Base-by-base conservation (phyloP, 495 filamentous ascomycete genomes). In the Tuber microsphaerosporum region DNA sequence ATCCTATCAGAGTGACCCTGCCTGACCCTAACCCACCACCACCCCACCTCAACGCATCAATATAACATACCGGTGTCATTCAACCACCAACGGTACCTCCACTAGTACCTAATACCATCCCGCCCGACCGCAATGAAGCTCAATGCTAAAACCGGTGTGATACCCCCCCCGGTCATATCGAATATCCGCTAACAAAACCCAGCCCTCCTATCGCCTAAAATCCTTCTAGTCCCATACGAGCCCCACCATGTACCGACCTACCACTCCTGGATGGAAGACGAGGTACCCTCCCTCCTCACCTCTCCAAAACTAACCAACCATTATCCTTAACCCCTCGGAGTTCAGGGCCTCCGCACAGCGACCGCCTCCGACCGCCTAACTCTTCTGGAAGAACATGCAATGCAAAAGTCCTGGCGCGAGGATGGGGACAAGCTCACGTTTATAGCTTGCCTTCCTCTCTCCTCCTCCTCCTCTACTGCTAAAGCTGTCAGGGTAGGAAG, bases 241-340 rank as follows among this genome's bases (percentile, higher is more conserved):
- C 84, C 85, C 74, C 90, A 89, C 84, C 94, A 97, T 85, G 94
- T 97, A 46, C 87, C 87, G 14, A 90, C 86, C 3, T 97, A 97
- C 79, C 92, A 97, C 78, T 84, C 88, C 81, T 97, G 94, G 94
- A 97, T 97, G 93, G 86, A 94, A 86, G 91, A 95, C 79, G 87
- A 90, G 74, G 93, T 94, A 85, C 73, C 82, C 75, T 26, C 41
- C 31, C 37, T 2, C 17, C 19, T 31, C 41, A 5, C 1, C 41
- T 20, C 22, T n/a, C n/a, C 22, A 26, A 71, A 48, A 9, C 70
- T 41, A 46, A 41, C 22, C 2, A 70, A 46, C 73, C 41, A 9
- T 48, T 20, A 31, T 71, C 69, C 48, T 56, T 46, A 61, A 45
- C 12, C 1, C 3, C 20, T n/a, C 20, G 41, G 43, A n/a, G 37